Conservation (phyloP, 2,329 filamentous ascomycete genomes). For the Ilyonectria destructans region DNA sequence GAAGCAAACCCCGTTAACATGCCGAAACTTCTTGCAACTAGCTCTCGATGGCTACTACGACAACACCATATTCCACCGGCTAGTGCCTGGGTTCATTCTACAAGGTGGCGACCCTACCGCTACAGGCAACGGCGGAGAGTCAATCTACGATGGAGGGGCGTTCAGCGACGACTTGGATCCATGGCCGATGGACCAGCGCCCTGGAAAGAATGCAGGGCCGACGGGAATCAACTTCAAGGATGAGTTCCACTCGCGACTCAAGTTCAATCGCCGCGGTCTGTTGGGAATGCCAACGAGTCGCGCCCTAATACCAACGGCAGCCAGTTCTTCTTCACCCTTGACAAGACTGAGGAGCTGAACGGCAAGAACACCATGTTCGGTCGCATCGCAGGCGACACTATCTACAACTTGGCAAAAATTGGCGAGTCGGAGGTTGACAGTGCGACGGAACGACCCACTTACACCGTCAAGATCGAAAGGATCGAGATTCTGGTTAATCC, state of each 20-base stretch:
- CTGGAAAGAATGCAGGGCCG: slow-evolving; percentile 73
- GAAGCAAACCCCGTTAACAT: slow-evolving; percentile 91
- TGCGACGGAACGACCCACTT: slow-evolving; percentile 86
- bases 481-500: slow-evolving; percentile 87
- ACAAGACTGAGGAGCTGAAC: slow-evolving; percentile 86
- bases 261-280: slow-evolving; percentile 92
- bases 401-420: slow-evolving; percentile 96
- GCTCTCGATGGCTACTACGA: slow-evolving; percentile 97
- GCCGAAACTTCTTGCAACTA: slow-evolving; percentile 95
- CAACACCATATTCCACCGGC: slow-evolving; percentile 92
- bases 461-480: slow-evolving; percentile 84
- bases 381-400: slow-evolving; percentile 91
- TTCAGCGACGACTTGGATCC: slow-evolving; percentile 82
- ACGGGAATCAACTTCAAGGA: slow-evolving; percentile 79
- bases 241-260: slow-evolving; percentile 92
- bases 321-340: slow-evolving; percentile 97
- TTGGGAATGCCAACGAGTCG: slow-evolving; percentile 95
- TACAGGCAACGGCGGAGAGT: slow-evolving; percentile 92
- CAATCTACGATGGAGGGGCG: slow-evolving; percentile 89
- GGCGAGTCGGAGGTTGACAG: slow-evolving; percentile 88
- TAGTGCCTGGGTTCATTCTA: slow-evolving; percentile 92
- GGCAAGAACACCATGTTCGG: slow-evolving; percentile 96
- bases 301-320: slow-evolving; percentile 86
- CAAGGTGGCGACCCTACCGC: slow-evolving; percentile 97
- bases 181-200: slow-evolving; percentile 77